Conservation (phyloP, 2,329 filamentous ascomycete genomes). For the Colletotrichum lentis region DNA sequence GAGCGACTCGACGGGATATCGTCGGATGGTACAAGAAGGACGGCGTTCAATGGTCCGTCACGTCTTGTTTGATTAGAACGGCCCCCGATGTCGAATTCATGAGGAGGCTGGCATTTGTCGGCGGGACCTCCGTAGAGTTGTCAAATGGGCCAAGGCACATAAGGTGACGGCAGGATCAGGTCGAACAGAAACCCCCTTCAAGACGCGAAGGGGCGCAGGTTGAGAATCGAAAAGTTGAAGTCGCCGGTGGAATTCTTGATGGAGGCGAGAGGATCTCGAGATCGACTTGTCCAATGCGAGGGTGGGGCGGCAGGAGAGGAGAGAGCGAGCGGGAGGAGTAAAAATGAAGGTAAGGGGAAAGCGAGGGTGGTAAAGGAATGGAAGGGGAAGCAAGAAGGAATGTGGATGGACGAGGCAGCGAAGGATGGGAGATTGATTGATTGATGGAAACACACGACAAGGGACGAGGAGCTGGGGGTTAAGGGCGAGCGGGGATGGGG, state of each 20-base stretch:
- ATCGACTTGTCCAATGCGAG: slow-evolving; percentile 35
- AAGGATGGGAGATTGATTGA: slow-evolving; percentile 40
- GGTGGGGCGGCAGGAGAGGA: slow-evolving; percentile 29
- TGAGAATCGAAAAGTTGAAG: slow-evolving; percentile 37
- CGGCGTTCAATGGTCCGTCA: slow-evolving; percentile 32
- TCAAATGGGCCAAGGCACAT: slow-evolving; percentile 28
- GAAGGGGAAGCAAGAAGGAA: slow-evolving; percentile 39
- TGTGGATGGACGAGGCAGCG: slow-evolving; percentile 37
- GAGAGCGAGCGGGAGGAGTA: slow-evolving; percentile 37
- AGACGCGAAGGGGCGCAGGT: slow-evolving; percentile 23
- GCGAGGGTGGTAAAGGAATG: slow-evolving; percentile 39
- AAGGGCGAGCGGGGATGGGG: slow-evolving; percentile 21
- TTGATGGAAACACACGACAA: slow-evolving; percentile 40
- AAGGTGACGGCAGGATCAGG: slow-evolving; percentile 8
- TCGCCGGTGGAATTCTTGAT: slow-evolving; percentile 38
- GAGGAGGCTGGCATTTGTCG: slow-evolving; percentile 35
- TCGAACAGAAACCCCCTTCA: slow-evolving; percentile 13
- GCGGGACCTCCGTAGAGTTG: slow-evolving; percentile 30
- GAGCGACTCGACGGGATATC: slow-evolving; percentile 40
- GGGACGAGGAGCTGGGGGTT: slow-evolving; percentile 25
- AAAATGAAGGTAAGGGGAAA: slow-evolving; percentile 33
- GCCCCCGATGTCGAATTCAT: slow-evolving; percentile 32
- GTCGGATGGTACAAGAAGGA: slow-evolving; percentile 28
- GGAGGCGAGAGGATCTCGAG: slow-evolving; percentile 37
- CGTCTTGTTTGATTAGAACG: slow-evolving; percentile 18